These are phyloP conservation scores for Cubamyces sp. DNA, from an alignment of 768 basidiomycete genomes.

Conservation along the genomic window DNA sequence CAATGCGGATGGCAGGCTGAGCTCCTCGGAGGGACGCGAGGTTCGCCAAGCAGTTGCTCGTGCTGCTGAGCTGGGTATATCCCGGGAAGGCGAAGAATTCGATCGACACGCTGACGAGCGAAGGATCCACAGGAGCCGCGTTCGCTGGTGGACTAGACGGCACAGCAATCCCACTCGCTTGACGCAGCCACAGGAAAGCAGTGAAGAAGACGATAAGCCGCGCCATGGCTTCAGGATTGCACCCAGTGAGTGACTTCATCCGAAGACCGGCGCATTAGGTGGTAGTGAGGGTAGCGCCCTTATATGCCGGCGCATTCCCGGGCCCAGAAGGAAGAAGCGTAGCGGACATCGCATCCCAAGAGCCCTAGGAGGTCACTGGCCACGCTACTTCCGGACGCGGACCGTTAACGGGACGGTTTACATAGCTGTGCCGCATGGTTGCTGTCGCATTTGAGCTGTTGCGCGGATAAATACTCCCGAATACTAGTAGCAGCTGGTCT, in stretches of 20 bases:
- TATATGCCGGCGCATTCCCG: constrained; percentile 21
- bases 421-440: too few species aligned
- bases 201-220: constrained; percentile 2
- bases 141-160: constrained; percentile 35
- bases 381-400: neutral
- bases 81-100: constrained; percentile 46
- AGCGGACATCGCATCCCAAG: neutral
- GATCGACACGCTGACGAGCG: constrained; percentile 40
- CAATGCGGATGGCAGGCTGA: constrained; percentile 41
- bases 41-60: constrained; percentile 39
- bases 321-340: neutral
- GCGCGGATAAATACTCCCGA: too few species aligned
- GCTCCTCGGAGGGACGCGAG: constrained; percentile 37
- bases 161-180: constrained; percentile 19
- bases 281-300: neutral
- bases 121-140: constrained; percentile 35
- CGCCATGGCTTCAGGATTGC: neutral
- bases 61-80: constrained; percentile 38
- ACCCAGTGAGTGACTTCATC: neutral
- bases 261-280: neutral
- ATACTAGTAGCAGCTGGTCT: too few species aligned
- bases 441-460: too few species aligned
- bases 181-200: constrained; percentile 4
- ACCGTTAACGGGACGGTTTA: constrained; percentile 6
- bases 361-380: neutral